Conservation (phyloP, 331 rosid genomes). For the Pyrus hybrid region DNA sequence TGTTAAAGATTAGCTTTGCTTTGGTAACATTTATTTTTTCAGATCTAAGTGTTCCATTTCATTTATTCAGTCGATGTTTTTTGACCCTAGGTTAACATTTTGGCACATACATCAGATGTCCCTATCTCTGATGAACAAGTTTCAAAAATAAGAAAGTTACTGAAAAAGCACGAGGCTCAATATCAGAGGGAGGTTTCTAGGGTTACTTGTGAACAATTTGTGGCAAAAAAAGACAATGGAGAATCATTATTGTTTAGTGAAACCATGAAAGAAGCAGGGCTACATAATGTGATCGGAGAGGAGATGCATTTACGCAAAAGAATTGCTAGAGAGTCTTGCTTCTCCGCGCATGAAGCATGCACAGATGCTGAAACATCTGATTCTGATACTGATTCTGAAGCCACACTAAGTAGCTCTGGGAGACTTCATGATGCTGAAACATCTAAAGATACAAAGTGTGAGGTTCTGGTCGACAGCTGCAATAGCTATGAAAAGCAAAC, state of each 20-base stretch:
- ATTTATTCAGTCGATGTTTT: slow-evolving; percentile 6
- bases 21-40: background rate
- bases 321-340: slow-evolving; percentile 46
- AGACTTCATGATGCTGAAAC: slow-evolving; percentile 20
- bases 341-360: slow-evolving; percentile 24
- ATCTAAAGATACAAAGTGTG: slow-evolving; percentile 18
- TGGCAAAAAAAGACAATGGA: slow-evolving; percentile 24
- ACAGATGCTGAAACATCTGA: slow-evolving; percentile 28
- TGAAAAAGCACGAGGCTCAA: slow-evolving; percentile 63
- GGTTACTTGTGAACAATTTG: slow-evolving; percentile 30
- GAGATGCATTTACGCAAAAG: slow-evolving; percentile 53
- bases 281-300: slow-evolving; percentile 31
- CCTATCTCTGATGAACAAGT: slow-evolving; percentile 74
- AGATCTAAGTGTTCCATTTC: slow-evolving; percentile 7
- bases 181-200: slow-evolving; percentile 35
- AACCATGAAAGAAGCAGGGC: slow-evolving; percentile 24
- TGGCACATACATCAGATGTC: slow-evolving; percentile 70
- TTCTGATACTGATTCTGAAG: slow-evolving; percentile 38
- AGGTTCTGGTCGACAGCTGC: slow-evolving; percentile 16
- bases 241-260: slow-evolving; percentile 30
- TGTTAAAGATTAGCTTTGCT: background rate
- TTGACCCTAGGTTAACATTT: slow-evolving; percentile 68
- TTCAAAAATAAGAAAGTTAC: slow-evolving; percentile 50
- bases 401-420: slow-evolving; percentile 17
- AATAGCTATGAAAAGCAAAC: slow-evolving; percentile 17